Percentiles rank a stretch among this genome's conserved stretches.
Evolutionary conservation across 2,329 filamentous ascomycete species (phyloP).

Genomic region (Lasiodiplodia theobromae): DNA sequence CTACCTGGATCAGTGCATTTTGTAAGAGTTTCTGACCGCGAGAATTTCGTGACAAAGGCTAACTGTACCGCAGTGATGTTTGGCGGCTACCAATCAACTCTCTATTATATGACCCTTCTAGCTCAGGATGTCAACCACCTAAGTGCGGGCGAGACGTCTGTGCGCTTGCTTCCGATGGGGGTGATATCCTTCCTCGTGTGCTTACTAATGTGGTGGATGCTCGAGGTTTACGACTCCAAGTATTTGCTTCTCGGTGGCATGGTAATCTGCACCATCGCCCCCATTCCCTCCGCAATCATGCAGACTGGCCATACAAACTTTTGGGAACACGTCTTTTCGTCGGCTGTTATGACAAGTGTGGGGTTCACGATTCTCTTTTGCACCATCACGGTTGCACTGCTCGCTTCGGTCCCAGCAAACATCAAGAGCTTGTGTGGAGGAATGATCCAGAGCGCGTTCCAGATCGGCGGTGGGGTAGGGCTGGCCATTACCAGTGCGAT

Average conservation of each 20-base stretch:
- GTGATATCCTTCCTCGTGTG: conserved; percentile 46
- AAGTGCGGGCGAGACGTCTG: conserved; percentile 48
- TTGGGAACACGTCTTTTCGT: conserved; percentile 51
- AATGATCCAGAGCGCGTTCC: conserved; percentile 55
- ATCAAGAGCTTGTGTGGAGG: conserved; percentile 52
- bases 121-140: conserved; percentile 51
- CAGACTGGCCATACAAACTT: conserved; percentile 34
- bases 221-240: conserved; percentile 50
- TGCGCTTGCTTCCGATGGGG: conserved; percentile 53
- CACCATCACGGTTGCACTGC: conserved; percentile 51
- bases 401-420: conserved; percentile 50
- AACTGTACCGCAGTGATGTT: conserved; percentile 40
- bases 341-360: conserved; percentile 49
- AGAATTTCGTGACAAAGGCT: not conserved
- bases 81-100: conserved; percentile 52
- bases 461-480: conserved; percentile 51
- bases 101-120: conserved; percentile 53
- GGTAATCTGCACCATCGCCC: conserved; percentile 46
- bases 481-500: conserved; percentile 50
- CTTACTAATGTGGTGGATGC: conserved; percentile 28
- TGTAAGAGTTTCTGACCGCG: conserved; percentile 33
- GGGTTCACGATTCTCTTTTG: conserved; percentile 52
- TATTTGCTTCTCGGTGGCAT: conserved; percentile 46
- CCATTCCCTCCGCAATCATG: conserved; percentile 43
- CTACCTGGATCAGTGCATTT: conserved; percentile 55